Evolutionary conservation across 2,329 filamentous ascomycete genomes (phyloP).

Genomic region (Zasmidium cellare): DNA sequence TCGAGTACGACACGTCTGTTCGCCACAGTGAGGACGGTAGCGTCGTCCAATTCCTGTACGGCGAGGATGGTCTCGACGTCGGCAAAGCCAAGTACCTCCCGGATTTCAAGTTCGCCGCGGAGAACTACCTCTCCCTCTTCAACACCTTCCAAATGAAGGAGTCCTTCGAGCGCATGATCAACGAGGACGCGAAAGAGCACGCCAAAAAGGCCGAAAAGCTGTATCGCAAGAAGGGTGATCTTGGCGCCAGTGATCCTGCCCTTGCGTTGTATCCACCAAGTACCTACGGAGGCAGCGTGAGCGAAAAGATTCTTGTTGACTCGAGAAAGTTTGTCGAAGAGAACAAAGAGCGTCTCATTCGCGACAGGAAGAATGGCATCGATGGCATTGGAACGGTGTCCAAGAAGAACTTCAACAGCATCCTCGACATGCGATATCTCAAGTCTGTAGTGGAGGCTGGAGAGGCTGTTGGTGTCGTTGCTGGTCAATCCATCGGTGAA

Average conservation of each 20-base stretch:
- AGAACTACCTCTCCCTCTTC: slow-evolving; percentile 80
- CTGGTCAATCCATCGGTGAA: slow-evolving; percentile 93
- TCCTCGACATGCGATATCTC: slow-evolving; percentile 91
- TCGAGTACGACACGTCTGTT: slow-evolving; percentile 91
- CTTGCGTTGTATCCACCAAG: slow-evolving; percentile 72
- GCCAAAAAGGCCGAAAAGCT: slow-evolving; percentile 74
- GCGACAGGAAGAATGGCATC: slow-evolving; percentile 58
- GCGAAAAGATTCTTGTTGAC: slow-evolving; percentile 76
- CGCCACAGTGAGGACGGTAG: slow-evolving; percentile 84
- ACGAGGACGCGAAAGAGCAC: slow-evolving; percentile 64
- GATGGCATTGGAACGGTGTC: slow-evolving; percentile 42
- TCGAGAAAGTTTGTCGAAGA: slow-evolving; percentile 75
- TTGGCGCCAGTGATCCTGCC: slow-evolving; percentile 72
- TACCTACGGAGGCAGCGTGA: slow-evolving; percentile 79
- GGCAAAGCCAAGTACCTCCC: slow-evolving; percentile 89
- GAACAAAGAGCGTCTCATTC: slow-evolving; percentile 65
- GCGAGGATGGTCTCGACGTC: slow-evolving; percentile 92
- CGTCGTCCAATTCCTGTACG: slow-evolving; percentile 92
- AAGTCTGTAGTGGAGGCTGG: slow-evolving; percentile 90
- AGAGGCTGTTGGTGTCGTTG: slow-evolving; percentile 94
- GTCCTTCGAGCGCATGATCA: slow-evolving; percentile 55
- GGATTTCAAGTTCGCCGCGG: slow-evolving; percentile 85
- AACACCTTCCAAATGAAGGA: slow-evolving; percentile 69
- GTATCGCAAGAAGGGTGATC: slow-evolving; percentile 69
- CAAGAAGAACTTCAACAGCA: slow-evolving; percentile 76